A percentile compares a stretch with the other conserved stretches of the same genome.
Evolutionary conservation across 805 yeast genomes (phyloP).

Genomic region (Hermanozyma aechmeae): DNA sequence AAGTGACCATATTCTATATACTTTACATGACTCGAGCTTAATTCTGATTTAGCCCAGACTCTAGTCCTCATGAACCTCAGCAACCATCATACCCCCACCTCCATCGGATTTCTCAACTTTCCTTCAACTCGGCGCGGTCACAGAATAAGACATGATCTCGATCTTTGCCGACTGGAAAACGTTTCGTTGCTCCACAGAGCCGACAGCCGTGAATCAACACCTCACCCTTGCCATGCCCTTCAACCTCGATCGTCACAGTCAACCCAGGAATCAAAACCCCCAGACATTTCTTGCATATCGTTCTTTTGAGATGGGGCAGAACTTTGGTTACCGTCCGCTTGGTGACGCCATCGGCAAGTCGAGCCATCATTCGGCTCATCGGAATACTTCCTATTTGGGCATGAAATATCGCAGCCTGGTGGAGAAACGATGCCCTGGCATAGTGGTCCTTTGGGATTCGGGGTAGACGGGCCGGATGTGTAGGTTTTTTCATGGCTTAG

Average conservation of each 20-base stretch:
- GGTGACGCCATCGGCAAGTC: conserved; percentile 50
- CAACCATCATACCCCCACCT: no score
- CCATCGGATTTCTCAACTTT: not conserved
- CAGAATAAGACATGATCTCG: conserved; percentile 39
- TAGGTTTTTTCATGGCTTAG: no score
- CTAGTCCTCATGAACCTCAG: no score
- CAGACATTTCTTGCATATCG: conserved; percentile 60
- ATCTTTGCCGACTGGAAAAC: conserved; percentile 57
- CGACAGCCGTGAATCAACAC: conserved; percentile 40
- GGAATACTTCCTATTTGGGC: conserved; percentile 19
- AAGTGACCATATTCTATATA: no score
- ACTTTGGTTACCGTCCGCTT: conserved; percentile 59
- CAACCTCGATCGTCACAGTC: conserved; percentile 28
- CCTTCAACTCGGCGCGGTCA: conserved; percentile 13
- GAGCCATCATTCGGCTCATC: conserved; percentile 47
- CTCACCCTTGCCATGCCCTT: conserved; percentile 35
- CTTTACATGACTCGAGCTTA: no score
- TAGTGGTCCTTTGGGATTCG: conserved; percentile 55
- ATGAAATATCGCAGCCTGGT: conserved; percentile 42
- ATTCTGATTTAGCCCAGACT: no score
- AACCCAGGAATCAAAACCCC: conserved; percentile 41
- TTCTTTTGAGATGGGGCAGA: conserved; percentile 58
- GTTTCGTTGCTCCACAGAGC: conserved; percentile 41
- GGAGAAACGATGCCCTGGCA: conserved; percentile 48
- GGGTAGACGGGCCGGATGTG: no score